phyloP scores from a whole-genome alignment of 1,139 yeast species.

The Yamadazyma mexicana region DNA sequence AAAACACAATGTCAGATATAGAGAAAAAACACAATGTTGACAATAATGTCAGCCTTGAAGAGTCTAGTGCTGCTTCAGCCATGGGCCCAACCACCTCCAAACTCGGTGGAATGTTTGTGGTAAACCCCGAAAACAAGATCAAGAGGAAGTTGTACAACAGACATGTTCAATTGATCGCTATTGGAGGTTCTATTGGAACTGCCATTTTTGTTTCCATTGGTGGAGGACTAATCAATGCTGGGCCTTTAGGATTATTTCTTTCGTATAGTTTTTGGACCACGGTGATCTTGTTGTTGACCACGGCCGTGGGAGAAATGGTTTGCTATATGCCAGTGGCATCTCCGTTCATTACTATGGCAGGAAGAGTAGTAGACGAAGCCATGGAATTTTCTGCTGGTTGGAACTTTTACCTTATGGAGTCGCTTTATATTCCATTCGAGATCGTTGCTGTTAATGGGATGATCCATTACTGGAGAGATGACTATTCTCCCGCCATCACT shows the following conservation, averaged over 20 bases:
- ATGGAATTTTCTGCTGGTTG: constrained; percentile 75
- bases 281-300: constrained; percentile 59
- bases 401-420: constrained; percentile 76
- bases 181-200: constrained; percentile 81
- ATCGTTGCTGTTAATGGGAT: constrained; percentile 76
- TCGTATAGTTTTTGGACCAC: constrained; percentile 44
- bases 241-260: constrained; percentile 45
- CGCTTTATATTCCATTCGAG: constrained; percentile 76
- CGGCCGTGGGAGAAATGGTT: constrained; percentile 82
- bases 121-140: constrained; percentile 9
- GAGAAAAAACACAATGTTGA: constrained; percentile 1
- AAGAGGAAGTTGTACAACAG: constrained; percentile 55
- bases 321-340: constrained; percentile 73
- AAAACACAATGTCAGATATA: constrained; percentile 2
- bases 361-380: constrained; percentile 59
- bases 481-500: constrained; percentile 64
- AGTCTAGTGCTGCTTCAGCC: background rate
- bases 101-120: constrained; percentile 3
- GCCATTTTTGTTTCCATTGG: constrained; percentile 49
- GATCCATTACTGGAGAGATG: constrained; percentile 75
- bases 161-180: constrained; percentile 78
- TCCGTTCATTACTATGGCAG: constrained; percentile 53
- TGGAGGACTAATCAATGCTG: constrained; percentile 41
- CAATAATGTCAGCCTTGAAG: background rate
- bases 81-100: background rate